Evolutionary conservation across 2,329 filamentous ascomycete genomes (phyloP).

Genomic region (Fusarium azukiicola): DNA sequence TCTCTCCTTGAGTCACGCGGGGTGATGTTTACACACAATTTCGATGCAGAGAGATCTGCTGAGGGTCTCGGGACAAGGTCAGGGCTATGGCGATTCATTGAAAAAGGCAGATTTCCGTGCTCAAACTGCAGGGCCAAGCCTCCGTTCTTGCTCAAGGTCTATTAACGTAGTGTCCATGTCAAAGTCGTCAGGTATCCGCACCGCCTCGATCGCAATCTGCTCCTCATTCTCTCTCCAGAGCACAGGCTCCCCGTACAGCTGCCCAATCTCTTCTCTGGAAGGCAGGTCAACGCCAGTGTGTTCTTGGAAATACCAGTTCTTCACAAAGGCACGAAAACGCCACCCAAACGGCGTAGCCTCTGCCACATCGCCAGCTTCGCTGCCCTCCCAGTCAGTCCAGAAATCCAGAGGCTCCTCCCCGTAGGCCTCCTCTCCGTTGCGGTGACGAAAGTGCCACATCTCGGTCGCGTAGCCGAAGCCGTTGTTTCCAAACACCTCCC

Average conservation of each 20-base stretch:
- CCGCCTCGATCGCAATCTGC: not conserved
- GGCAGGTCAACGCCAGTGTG: not conserved
- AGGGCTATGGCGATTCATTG: too few species aligned
- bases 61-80: too few species aligned
- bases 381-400: constrained; percentile 25
- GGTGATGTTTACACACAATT: too few species aligned
- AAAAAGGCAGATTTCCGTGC: too few species aligned
- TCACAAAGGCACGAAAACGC: not conserved
- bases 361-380: not conserved
- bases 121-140: too few species aligned
- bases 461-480: constrained; percentile 21
- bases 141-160: too few species aligned
- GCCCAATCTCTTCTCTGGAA: not conserved
- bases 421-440: constrained; percentile 12
- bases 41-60: too few species aligned
- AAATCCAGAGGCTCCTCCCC: constrained; percentile 27
- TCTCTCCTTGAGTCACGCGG: too few species aligned
- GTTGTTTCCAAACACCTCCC: constrained; percentile 19
- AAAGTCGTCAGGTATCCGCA: not conserved
- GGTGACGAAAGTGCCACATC: constrained; percentile 26
- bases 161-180: not conserved
- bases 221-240: not conserved
- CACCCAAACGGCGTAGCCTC: constrained; percentile 33
- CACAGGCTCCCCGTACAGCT: not conserved
- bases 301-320: not conserved